phyloP scores from a whole-genome alignment of 352 stramenopile genomes.

The Phytophthora sp. region DNA sequence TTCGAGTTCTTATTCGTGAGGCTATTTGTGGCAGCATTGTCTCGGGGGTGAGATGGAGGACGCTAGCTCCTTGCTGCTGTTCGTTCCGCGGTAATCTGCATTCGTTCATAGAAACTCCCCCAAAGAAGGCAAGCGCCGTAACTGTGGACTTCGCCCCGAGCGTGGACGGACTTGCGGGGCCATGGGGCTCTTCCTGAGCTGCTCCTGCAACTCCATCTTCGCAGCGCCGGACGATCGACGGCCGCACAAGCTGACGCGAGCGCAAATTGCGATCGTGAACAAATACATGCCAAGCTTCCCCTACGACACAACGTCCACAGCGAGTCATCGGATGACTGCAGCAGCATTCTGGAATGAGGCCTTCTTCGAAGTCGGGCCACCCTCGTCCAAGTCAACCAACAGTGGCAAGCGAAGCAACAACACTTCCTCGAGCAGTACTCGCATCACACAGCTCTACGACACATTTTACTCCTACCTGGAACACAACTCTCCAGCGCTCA shows the following conservation, averaged over 20 bases:
- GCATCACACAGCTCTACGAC: conserved; percentile 47
- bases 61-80: no score
- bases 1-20: neutral
- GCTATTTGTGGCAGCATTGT: conserved; percentile 1
- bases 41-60: neutral
- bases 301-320: conserved; percentile 44
- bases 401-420: conserved; percentile 24
- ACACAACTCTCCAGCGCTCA: conserved; percentile 48
- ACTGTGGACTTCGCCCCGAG: no score
- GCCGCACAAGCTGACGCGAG: conserved; percentile 30
- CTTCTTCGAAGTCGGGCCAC: conserved; percentile 34
- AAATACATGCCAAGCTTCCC: conserved; percentile 47
- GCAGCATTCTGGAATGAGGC: conserved; percentile 43
- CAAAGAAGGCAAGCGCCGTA: neutral
- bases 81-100: no score
- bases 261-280: conserved; percentile 36
- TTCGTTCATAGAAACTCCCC: no score
- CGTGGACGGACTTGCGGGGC: neutral
- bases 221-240: conserved; percentile 5
- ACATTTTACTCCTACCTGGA: conserved; percentile 57
- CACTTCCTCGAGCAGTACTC: conserved; percentile 17
- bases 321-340: conserved; percentile 37
- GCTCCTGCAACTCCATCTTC: conserved; percentile 19
- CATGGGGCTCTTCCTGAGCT: conserved; percentile 32
- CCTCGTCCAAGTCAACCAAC: conserved; percentile 12